Percentiles rank a stretch among this genome's conserved stretches.
Evolutionary conservation across 2,329 filamentous ascomycete genomes (phyloP).

Genomic region (Peltaster fructicola): DNA sequence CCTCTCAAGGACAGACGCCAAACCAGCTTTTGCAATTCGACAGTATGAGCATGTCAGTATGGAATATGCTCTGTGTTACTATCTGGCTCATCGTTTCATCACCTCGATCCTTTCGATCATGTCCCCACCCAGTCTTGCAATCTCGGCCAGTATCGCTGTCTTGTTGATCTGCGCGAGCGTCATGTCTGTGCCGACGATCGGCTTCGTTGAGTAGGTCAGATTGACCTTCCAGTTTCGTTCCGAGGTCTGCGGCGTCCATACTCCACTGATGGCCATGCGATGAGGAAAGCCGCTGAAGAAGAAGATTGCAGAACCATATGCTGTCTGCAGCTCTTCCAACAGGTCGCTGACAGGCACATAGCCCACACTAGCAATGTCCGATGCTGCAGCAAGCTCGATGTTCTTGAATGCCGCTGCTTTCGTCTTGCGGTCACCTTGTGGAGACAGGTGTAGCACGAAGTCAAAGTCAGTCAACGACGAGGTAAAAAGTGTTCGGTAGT

Average conservation of each 20-base stretch:
- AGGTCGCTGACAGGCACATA: conserved; percentile 46
- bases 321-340: conserved; percentile 45
- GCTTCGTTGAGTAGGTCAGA: conserved; percentile 48
- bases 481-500: conserved; percentile 49
- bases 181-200: conserved; percentile 27
- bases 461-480: conserved; percentile 63
- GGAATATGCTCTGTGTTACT: too few relatives aligned
- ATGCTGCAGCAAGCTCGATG: conserved; percentile 41
- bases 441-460: conserved; percentile 57
- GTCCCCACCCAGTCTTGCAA: conserved; percentile 42
- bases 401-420: conserved; percentile 57
- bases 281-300: conserved; percentile 56
- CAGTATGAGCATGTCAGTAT: too few relatives aligned
- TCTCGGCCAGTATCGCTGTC: conserved; percentile 51
- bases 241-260: conserved; percentile 44
- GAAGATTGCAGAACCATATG: conserved; percentile 53
- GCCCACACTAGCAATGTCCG: conserved; percentile 28
- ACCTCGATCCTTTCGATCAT: conserved; percentile 51
- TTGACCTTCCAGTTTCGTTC: conserved; percentile 51
- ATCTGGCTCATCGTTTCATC: too few relatives aligned
- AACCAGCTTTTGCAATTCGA: too few relatives aligned
- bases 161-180: conserved; percentile 42
- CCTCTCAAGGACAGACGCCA: too few relatives aligned
- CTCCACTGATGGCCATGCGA: conserved; percentile 41
- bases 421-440: conserved; percentile 22